A percentile compares a stretch with the other conserved stretches of the same genome.
Evolutionary conservation across 1,284 basidiomycete genomes (phyloP).

Genomic region (Ceratobasidium sp.): DNA sequence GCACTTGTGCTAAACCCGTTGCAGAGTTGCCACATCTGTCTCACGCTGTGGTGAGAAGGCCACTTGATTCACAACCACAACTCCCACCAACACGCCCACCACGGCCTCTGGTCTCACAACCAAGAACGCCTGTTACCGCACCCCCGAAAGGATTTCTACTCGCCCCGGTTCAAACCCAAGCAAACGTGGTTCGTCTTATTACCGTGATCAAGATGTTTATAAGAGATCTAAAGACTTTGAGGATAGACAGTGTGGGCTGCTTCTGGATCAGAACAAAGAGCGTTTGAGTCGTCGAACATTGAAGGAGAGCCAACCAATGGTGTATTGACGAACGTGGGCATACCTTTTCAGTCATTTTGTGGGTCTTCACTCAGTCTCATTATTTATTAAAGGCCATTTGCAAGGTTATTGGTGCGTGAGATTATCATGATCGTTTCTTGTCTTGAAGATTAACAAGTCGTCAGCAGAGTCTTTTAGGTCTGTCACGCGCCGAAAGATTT

Average conservation of each 20-base stretch:
- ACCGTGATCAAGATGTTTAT: no score
- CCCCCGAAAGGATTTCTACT: neutral
- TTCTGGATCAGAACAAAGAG: neutral
- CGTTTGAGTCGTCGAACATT: conserved; percentile 11
- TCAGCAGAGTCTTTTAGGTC: neutral
- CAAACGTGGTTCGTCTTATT: conserved; percentile 17
- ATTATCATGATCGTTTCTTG: no score
- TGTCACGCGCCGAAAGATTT: neutral
- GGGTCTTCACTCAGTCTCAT: no score
- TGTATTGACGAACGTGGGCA: conserved; percentile 4
- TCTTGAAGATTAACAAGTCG: neutral
- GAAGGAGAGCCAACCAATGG: conserved; percentile 15
- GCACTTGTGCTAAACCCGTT: neutral
- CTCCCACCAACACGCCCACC: neutral
- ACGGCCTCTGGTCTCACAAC: neutral
- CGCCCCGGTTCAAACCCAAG: neutral
- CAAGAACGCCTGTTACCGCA: neutral
- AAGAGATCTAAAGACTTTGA: neutral
- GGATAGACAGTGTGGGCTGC: conserved; percentile 27
- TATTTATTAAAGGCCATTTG: conserved; percentile 13
- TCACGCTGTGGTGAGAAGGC: neutral
- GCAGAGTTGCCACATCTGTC: neutral
- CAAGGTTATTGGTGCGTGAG: neutral
- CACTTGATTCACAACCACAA: neutral
- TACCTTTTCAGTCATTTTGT: neutral